Evolutionary conservation across 2,329 filamentous ascomycete species (phyloP).

Genomic region (Byssothecium circinans): DNA sequence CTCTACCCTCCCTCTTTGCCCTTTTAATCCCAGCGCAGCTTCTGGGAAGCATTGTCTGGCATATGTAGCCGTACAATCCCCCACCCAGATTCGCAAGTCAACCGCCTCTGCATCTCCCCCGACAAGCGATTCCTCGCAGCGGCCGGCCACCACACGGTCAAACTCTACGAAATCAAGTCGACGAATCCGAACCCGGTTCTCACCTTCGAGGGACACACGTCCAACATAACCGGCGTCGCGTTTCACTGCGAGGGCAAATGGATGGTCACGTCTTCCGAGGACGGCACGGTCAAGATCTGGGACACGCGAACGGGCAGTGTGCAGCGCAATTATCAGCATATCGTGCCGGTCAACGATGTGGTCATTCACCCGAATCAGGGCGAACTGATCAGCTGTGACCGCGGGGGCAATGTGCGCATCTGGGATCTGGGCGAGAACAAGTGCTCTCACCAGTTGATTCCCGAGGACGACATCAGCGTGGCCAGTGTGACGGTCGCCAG

Average conservation of each 20-base stretch:
- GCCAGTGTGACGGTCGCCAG: slow-evolving; percentile 94
- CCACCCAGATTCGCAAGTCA: slow-evolving; percentile 97
- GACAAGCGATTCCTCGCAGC: slow-evolving; percentile 95
- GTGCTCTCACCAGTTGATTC: slow-evolving; percentile 93
- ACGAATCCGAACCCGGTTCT: slow-evolving; percentile 94
- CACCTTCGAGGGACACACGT: slow-evolving; percentile 93
- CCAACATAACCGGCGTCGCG: slow-evolving; percentile 92
- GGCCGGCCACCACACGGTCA: slow-evolving; percentile 80
- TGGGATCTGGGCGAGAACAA: slow-evolving; percentile 98
- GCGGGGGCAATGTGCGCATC: slow-evolving; percentile 86
- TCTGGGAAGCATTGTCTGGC: slow-evolving; percentile 97
- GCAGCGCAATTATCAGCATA: slow-evolving; percentile 91
- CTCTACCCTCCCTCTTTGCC: not conserved
- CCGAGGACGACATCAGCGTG: slow-evolving; percentile 91
- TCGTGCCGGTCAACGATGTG: slow-evolving; percentile 89
- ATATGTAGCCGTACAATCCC: slow-evolving; percentile 98
- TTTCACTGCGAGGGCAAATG: slow-evolving; percentile 99
- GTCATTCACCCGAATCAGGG: slow-evolving; percentile 99
- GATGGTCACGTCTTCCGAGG: slow-evolving; percentile 98
- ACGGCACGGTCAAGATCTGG: slow-evolving; percentile 97
- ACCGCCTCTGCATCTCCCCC: slow-evolving; percentile 95
- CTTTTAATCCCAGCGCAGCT: slow-evolving; percentile 57
- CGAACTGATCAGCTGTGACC: slow-evolving; percentile 95
- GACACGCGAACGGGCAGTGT: slow-evolving; percentile 83
- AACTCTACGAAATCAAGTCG: slow-evolving; percentile 98